Percentiles rank a stretch among this genome's conserved stretches.
Evolutionary conservation across 495 filamentous ascomycete species (phyloP).

Genomic region (Tetracladium setigerum): DNA sequence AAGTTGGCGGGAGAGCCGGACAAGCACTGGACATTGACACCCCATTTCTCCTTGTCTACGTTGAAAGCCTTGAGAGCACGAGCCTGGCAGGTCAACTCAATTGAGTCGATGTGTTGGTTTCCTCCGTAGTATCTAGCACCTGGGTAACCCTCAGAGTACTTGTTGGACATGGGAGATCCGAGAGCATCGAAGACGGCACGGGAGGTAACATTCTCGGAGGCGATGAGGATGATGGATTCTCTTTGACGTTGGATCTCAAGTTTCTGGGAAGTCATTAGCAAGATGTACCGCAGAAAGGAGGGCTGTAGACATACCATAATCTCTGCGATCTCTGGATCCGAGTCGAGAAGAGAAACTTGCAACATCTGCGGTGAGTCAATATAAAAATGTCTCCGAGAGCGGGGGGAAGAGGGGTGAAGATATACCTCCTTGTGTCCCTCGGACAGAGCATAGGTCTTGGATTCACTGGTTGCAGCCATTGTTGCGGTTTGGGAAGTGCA

Average conservation of each 20-base stretch:
- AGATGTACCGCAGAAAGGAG: background rate
- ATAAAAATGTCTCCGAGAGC: background rate
- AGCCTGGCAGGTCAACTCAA: slow-evolving; percentile 93
- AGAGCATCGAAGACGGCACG: slow-evolving; percentile 85
- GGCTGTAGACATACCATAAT: slow-evolving; percentile 68
- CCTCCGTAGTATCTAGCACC: slow-evolving; percentile 98
- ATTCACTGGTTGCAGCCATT: slow-evolving; percentile 15
- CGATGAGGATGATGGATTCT: slow-evolving; percentile 97
- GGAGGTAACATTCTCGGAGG: slow-evolving; percentile 86
- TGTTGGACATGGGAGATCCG: slow-evolving; percentile 91
- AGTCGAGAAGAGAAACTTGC: slow-evolving; percentile 74
- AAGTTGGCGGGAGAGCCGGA: slow-evolving; percentile 92
- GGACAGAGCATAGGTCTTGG: slow-evolving; percentile 70
- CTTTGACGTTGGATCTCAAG: slow-evolving; percentile 94
- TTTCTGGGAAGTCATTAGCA: slow-evolving; percentile 45
- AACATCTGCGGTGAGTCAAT: slow-evolving; percentile 71
- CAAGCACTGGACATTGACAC: slow-evolving; percentile 96
- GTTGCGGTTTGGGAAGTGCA: background rate
- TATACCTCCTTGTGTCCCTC: slow-evolving; percentile 78
- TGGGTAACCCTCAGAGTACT: slow-evolving; percentile 98
- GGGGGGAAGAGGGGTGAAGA: background rate
- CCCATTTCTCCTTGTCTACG: slow-evolving; percentile 83
- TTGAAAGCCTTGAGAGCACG: slow-evolving; percentile 91
- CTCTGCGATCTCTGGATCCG: slow-evolving; percentile 83
- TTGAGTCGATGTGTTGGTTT: slow-evolving; percentile 96